Evolutionary conservation across 345 rosid species (phyloP).

Genomic region (Eucalyptus lansdowneana): DNA sequence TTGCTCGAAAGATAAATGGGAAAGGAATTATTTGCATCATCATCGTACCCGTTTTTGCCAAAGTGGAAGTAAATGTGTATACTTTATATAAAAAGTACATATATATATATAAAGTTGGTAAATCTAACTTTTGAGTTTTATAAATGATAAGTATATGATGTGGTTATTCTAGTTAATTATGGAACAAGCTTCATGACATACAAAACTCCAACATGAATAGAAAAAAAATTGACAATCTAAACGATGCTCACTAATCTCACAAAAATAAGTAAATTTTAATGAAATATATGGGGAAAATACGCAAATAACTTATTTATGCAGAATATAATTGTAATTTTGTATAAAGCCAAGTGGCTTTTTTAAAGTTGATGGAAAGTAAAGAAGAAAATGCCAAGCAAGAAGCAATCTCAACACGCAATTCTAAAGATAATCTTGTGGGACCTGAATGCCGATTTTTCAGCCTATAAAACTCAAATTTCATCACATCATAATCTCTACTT

Average conservation of each 20-base stretch:
- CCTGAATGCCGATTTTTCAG: accelerated
- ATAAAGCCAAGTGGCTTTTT: neutral
- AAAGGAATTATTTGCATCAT: neutral
- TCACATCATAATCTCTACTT: neutral
- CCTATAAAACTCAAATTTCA: neutral
- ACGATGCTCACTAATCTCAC: neutral
- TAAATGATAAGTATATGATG: neutral
- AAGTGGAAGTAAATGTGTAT: neutral
- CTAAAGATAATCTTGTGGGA: neutral
- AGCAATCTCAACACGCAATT: neutral
- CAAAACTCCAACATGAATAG: neutral
- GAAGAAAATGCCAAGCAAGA: neutral
- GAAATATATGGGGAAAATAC: neutral
- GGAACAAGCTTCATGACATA: neutral
- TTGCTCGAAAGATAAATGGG: neutral
- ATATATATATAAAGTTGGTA: neutral
- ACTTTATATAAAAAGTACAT: neutral
- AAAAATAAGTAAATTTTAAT: neutral
- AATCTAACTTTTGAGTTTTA: neutral
- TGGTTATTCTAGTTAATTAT: neutral
- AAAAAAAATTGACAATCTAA: neutral
- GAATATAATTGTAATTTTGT: neutral
- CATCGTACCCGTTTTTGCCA: accelerated
- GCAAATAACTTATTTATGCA: neutral
- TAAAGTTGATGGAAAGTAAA: neutral